Evolutionary conservation across 257 asterid species (phyloP), one percentile per base, ranked within the genome.

Genomic region (Scutellaria minor): DNA sequence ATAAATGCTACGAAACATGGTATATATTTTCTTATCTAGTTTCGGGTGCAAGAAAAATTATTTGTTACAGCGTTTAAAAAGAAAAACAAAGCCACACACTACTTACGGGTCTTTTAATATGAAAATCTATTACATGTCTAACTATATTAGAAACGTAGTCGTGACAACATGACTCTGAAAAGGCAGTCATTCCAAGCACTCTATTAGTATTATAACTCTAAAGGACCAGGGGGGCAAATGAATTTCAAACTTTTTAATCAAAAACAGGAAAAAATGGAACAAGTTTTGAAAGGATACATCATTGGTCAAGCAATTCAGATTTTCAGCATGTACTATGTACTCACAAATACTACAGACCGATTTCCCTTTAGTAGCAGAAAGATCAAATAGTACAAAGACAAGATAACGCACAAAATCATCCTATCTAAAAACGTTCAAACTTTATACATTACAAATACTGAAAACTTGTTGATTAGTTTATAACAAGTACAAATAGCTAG

Each of bases 131-230:
- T n/a, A n/a, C n/a, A n/a, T n/a, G n/a, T n/a, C n/a, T n/a, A n/a
- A n/a, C n/a, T n/a, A n/a, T n/a, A n/a, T n/a, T n/a, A n/a, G n/a
- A n/a, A n/a, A n/a, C n/a, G n/a, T n/a, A n/a, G n/a, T n/a, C n/a
- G n/a, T n/a, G n/a, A n/a, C n/a, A n/a, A n/a, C n/a, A n/a, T 18
- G 5, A 18, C 54, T 5, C 6, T 24, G 5, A 24, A 52, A 45
- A n/a, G 63, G 70, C 45, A 70, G 31, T 31, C 46, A 62, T 11
- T 62, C 15, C 62, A 63, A 61, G 66, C 66, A 47, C 20, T 50
- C 20, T 35, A 13, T 46, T 31, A 42, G 71, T 40, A 60, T 45
- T 41, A 40, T 31, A 53, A 42, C 27, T 46, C n/a, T 7, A 40
- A 14, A 39, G 55, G 50, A 39, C n/a, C 37, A 31, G 3, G 37